Conservation (phyloP, 2,329 filamentous ascomycete genomes). For the Didymosphaeria variabile region DNA sequence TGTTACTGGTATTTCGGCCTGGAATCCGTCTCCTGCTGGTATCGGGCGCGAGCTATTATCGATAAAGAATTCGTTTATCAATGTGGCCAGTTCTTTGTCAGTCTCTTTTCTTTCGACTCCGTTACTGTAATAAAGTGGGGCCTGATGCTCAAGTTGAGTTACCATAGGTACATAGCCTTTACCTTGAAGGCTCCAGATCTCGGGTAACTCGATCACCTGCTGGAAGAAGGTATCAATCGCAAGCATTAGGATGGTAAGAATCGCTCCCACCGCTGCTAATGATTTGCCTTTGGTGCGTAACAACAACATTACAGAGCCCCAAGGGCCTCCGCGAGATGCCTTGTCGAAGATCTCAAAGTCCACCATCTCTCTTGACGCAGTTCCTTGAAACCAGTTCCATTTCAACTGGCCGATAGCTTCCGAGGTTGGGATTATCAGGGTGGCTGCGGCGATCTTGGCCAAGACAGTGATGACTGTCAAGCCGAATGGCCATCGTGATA, state of each 20-base stretch:
- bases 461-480: constrained; percentile 16
- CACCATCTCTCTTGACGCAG: constrained; percentile 26
- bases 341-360: constrained; percentile 47
- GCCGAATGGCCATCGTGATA: constrained; percentile 22
- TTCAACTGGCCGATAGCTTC: constrained; percentile 45
- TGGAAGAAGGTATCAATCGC: constrained; percentile 44
- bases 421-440: constrained; percentile 35
- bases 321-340: constrained; percentile 31
- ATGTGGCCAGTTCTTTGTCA: background rate
- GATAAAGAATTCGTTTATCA: constrained; percentile 26
- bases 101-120: background rate
- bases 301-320: constrained; percentile 31
- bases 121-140: background rate
- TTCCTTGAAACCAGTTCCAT: constrained; percentile 40
- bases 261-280: constrained; percentile 30
- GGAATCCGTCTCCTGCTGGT: constrained; percentile 23
- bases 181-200: constrained; percentile 18
- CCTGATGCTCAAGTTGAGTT: constrained; percentile 16
- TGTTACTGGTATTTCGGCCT: constrained; percentile 34
- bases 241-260: constrained; percentile 30
- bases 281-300: constrained; percentile 30
- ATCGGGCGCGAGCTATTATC: constrained; percentile 29
- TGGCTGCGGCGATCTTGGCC: constrained; percentile 36
- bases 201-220: constrained; percentile 32
- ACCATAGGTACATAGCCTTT: constrained; percentile 27